Evolutionary conservation across 345 rosid genomes (phyloP).

Genomic region (Dimocarpus longan): DNA sequence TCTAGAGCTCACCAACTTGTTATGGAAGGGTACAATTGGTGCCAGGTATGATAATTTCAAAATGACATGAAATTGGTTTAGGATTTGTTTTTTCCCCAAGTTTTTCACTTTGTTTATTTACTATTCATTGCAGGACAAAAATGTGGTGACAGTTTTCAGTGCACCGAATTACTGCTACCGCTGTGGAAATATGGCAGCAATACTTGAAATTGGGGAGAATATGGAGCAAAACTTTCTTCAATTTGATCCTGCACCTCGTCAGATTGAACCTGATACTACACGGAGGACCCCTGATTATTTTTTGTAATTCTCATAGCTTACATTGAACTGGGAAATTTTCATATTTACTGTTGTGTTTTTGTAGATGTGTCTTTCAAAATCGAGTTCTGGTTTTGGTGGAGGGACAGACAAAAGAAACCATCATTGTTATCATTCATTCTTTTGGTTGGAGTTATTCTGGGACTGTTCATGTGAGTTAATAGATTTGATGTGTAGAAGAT

Average conservation of each 20-base stretch:
- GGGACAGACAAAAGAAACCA: conserved; percentile 29
- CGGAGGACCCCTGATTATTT: conserved; percentile 88
- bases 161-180: conserved; percentile 84
- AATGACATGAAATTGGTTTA: conserved; percentile 1
- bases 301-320: conserved; percentile 47
- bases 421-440: conserved; percentile 41
- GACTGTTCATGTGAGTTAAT: conserved; percentile 34
- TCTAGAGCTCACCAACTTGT: conserved; percentile 92
- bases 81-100: not conserved
- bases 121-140: conserved; percentile 56
- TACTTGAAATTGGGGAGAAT: conserved; percentile 80
- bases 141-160: conserved; percentile 83
- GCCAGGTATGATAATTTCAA: conserved; percentile 54
- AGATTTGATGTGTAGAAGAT: conserved; percentile 29
- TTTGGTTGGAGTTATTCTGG: conserved; percentile 23
- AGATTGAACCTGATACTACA: conserved; percentile 75
- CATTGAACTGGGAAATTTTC: conserved; percentile 19
- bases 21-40: conserved; percentile 91
- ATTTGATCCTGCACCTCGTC: conserved; percentile 91
- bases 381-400: conserved; percentile 30
- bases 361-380: conserved; percentile 44
- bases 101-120: conserved; percentile 1
- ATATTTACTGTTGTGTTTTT: conserved; percentile 36
- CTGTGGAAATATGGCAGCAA: conserved; percentile 90
- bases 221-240: conserved; percentile 87